Percentiles rank a stretch among this genome's conserved stretches.
Conservation (phyloP, 768 basidiomycete species). For the Boletus tomentosulus region DNA sequence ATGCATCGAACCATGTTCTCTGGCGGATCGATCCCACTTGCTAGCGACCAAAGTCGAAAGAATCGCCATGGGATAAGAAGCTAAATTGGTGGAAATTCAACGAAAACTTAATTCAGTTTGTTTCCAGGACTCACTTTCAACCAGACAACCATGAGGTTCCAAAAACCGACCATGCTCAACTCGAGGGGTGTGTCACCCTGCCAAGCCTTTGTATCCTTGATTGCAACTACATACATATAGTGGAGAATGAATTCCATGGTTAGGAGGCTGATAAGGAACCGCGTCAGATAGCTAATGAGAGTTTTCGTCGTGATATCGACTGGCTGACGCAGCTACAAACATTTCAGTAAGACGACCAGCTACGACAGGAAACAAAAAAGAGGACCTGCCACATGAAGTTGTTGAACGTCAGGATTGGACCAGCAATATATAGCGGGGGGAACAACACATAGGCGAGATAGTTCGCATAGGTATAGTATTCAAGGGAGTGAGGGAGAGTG, state of each 20-base stretch:
- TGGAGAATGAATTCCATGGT: constrained; percentile 92
- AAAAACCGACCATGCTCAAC: constrained; percentile 91
- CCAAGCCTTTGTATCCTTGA: constrained; percentile 89
- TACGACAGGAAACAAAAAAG: background rate
- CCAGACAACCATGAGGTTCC: constrained; percentile 97
- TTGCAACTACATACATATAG: constrained; percentile 95
- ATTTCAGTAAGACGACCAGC: background rate
- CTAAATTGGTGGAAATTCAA: constrained; percentile 37
- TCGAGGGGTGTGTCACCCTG: constrained; percentile 69
- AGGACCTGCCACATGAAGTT: constrained; percentile 91
- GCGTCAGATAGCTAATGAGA: constrained; percentile 54
- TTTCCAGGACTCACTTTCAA: constrained; percentile 62
- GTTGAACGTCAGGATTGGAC: constrained; percentile 95
- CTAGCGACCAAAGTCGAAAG: constrained; percentile 90
- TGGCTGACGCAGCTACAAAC: constrained; percentile 57
- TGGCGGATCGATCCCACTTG: constrained; percentile 86
- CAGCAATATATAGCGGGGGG: constrained; percentile 91
- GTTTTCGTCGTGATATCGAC: constrained; percentile 37
- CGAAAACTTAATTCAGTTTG: background rate
- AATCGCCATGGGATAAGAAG: constrained; percentile 94
- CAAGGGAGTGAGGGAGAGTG: constrained; percentile 47
- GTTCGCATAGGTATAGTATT: constrained; percentile 62
- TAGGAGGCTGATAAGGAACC: constrained; percentile 67
- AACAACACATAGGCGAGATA: constrained; percentile 88
- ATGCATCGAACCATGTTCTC: constrained; percentile 99